Base-by-base conservation (phyloP, 495 filamentous ascomycete species). In the Podospora sp. region DNA sequence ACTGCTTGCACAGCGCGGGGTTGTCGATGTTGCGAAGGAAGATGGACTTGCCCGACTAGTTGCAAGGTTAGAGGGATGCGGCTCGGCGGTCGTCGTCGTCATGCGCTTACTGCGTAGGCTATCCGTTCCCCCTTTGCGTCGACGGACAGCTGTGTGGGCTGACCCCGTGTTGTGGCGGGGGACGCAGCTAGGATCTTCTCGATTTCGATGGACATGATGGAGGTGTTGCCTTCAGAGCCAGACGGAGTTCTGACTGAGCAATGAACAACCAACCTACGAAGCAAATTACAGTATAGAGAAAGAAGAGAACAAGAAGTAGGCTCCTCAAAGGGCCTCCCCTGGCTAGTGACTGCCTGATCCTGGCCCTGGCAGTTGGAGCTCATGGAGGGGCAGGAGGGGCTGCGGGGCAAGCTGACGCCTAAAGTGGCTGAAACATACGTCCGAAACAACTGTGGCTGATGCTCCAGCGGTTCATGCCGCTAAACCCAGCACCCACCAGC, bases 1-100 rank as follows among this genome's bases (percentile, higher is more conserved):
- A 98, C 78, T 98, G 93, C 68, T 89, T 91, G 76, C 88, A 86
- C 53, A 87, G 72, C 60, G 91, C 84, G 58, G 96, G 94, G 77
- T 96, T 81, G 77, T 97, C 94, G 81, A 99, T 94, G 46, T 86
- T 91, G 63, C 95, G 92, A 21, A 98, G 79, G 81, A 97, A 98
- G 75, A 97, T 89, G 50, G 94, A 97, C 85, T 98, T 98, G 71
- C 92, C 93, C 36, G 92, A 93, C 94, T 97, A 63, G 8, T 18
- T 7, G 20, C 14, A 53, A 21, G 50, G 33, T 33, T 29, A 51
- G 33, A 22, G 50, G 21, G 18, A 67, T 63, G 29, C 11, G 25
- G 1, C 12, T 21, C 62, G 40, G 50, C 53, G 52, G n/a, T 40
- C 53, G 35, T 40, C 46, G 26, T 18, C 25, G 40, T 26, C 33